A percentile compares a stretch with the other conserved stretches of the same genome.
phyloP scores from a whole-genome alignment of 208 protist genomes.

The Trypanosoma vivax region DNA sequence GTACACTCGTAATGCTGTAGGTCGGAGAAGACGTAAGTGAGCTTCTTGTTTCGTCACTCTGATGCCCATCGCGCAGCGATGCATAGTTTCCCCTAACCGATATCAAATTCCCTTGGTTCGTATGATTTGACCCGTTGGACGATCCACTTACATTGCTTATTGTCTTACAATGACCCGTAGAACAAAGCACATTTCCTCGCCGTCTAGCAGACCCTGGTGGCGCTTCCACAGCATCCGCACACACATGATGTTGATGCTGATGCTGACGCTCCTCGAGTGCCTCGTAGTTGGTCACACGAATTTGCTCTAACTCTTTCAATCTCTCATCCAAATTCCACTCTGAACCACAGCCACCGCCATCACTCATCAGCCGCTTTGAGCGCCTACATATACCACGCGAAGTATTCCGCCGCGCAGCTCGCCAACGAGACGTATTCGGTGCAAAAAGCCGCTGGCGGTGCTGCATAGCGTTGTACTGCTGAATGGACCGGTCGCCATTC shows the following conservation, averaged over 20 bases:
- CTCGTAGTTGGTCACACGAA: conserved; percentile 20
- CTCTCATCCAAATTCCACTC: conserved; percentile 10
- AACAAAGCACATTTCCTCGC: no score
- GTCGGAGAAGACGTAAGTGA: background rate
- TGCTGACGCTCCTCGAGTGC: conserved; percentile 18
- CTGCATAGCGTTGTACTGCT: background rate
- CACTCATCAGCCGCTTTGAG: background rate
- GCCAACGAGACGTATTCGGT: conserved; percentile 5
- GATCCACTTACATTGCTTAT: no score
- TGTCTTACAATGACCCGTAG: no score
- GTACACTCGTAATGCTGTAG: background rate
- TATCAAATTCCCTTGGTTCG: no score
- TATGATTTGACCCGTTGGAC: no score
- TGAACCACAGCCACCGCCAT: background rate
- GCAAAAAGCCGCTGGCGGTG: conserved; percentile 15
- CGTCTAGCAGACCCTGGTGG: no score
- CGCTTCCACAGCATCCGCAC: background rate
- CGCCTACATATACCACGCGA: background rate
- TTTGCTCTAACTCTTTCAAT: conserved; percentile 16
- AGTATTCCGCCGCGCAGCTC: conserved; percentile 2
- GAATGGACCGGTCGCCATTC: background rate
- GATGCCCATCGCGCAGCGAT: no score
- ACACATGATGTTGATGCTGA: background rate
- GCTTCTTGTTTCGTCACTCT: background rate
- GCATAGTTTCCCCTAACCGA: no score